phyloP scores from a whole-genome alignment of 441 rosid genomes.

The Geranium incanum region DNA sequence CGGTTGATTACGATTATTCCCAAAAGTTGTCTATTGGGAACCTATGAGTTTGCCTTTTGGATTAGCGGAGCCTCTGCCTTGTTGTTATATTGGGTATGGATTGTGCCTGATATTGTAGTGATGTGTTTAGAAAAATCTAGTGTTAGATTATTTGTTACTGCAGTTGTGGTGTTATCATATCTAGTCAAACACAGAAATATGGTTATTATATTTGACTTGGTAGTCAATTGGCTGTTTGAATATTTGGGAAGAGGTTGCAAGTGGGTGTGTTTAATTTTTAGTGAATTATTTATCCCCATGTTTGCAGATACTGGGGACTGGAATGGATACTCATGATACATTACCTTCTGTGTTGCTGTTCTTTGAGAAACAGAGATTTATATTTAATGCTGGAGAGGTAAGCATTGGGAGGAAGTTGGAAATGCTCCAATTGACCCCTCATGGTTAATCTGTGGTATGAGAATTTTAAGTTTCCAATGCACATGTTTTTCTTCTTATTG shows the following conservation, averaged over 20 bases:
- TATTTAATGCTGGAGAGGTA: slow-evolving; percentile 96
- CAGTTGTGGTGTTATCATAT: background rate
- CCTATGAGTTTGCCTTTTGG: too few relatives aligned
- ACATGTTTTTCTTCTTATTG: background rate
- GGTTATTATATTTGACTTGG: background rate
- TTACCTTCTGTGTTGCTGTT: slow-evolving; percentile 83
- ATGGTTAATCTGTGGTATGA: background rate
- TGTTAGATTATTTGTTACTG: background rate
- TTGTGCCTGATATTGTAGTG: background rate
- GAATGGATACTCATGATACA: slow-evolving; percentile 95
- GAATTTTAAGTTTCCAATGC: background rate
- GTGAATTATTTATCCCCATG: slow-evolving; percentile 7
- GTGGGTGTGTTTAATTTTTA: background rate
- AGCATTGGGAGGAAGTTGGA: slow-evolving; percentile 1
- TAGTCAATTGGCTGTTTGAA: background rate
- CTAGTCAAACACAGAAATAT: background rate
- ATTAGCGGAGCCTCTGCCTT: too few relatives aligned
- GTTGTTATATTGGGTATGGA: background rate
- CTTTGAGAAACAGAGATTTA: slow-evolving; percentile 85
- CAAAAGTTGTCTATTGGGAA: too few relatives aligned
- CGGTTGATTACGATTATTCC: background rate
- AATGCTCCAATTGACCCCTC: background rate
- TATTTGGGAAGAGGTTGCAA: background rate
- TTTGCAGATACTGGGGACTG: slow-evolving; percentile 76
- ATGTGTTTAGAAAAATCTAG: background rate